These are phyloP conservation scores for Eleusine indica DNA, from an alignment of 176 grass and related monocot species.

Conservation along the genomic window DNA sequence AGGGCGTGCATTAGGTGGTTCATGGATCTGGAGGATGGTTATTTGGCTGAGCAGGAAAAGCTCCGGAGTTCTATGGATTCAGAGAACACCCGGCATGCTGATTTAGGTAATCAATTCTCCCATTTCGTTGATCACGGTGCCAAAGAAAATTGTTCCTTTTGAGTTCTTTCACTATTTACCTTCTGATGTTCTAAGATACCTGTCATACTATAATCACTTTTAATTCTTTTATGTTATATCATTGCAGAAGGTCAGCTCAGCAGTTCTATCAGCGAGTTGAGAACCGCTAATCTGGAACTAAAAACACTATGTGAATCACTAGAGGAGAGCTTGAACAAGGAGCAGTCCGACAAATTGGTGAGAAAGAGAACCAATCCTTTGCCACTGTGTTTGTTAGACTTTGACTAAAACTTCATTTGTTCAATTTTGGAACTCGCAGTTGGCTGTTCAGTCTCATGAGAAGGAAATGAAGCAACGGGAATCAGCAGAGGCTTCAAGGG, in stretches of 20 bases:
- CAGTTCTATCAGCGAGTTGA: conserved; percentile 53
- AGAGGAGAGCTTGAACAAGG: conserved; percentile 66
- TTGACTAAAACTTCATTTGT: not conserved
- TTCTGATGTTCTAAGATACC: not conserved
- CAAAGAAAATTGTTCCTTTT: not conserved
- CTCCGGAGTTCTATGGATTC: conserved; percentile 49
- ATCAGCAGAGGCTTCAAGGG: conserved; percentile 48
- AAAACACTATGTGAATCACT: conserved; percentile 41
- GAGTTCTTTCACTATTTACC: not conserved
- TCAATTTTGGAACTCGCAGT: conserved; percentile 37
- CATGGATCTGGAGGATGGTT: conserved; percentile 66
- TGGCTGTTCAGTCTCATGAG: conserved; percentile 56
- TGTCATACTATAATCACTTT: not conserved
- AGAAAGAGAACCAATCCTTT: conserved; percentile 16
- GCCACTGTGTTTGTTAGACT: not conserved
- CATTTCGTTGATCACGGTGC: not conserved
- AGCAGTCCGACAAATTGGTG: conserved; percentile 64
- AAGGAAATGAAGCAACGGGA: conserved; percentile 63
- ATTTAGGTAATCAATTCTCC: conserved; percentile 64
- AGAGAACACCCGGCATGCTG: conserved; percentile 53
- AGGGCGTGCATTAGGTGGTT: conserved; percentile 71
- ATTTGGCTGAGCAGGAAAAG: conserved; percentile 73
- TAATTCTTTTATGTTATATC: not conserved
- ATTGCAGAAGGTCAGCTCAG: conserved; percentile 62
- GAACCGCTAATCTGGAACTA: conserved; percentile 46